Evolutionary conservation across 768 basidiomycete genomes (phyloP).

Genomic region (Lentinula aciculospora): DNA sequence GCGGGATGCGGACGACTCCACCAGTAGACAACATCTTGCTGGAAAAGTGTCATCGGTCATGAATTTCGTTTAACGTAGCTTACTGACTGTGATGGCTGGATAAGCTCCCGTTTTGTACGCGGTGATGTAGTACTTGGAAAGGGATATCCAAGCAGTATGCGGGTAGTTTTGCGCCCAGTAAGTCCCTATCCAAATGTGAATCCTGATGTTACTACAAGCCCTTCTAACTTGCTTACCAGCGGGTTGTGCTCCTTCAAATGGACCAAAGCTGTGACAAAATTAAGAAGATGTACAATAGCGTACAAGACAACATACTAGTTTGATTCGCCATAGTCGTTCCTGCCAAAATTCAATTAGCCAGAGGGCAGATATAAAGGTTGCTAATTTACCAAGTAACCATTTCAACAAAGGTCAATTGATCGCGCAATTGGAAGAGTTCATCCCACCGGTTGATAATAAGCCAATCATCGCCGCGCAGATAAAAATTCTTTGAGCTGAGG

Average conservation of each 20-base stretch:
- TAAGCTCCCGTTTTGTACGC: conserved; percentile 65
- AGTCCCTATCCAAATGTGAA: conserved; percentile 18
- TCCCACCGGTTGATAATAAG: conserved; percentile 69
- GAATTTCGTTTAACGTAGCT: conserved; percentile 23
- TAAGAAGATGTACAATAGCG: neutral
- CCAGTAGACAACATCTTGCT: conserved; percentile 45
- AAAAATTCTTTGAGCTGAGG: conserved; percentile 57
- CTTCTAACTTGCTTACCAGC: conserved; percentile 12
- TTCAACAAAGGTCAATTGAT: conserved; percentile 51
- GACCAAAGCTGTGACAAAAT: conserved; percentile 38
- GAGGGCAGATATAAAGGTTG: neutral
- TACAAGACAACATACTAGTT: conserved; percentile 42
- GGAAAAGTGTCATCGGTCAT: neutral
- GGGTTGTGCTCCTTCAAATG: conserved; percentile 47
- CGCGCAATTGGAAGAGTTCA: conserved; percentile 53
- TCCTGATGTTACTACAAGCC: neutral
- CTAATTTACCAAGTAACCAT: conserved; percentile 56
- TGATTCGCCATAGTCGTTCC: conserved; percentile 78
- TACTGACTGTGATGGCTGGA: conserved; percentile 50
- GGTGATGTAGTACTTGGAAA: conserved; percentile 59
- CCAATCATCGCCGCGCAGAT: conserved; percentile 64
- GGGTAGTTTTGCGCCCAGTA: conserved; percentile 38
- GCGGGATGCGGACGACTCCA: conserved; percentile 66
- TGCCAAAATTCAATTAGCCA: conserved; percentile 12
- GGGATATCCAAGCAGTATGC: conserved; percentile 52